Evolutionary conservation across 306 rosid genomes (phyloP).

Genomic region (Trifolium subterraneum): DNA sequence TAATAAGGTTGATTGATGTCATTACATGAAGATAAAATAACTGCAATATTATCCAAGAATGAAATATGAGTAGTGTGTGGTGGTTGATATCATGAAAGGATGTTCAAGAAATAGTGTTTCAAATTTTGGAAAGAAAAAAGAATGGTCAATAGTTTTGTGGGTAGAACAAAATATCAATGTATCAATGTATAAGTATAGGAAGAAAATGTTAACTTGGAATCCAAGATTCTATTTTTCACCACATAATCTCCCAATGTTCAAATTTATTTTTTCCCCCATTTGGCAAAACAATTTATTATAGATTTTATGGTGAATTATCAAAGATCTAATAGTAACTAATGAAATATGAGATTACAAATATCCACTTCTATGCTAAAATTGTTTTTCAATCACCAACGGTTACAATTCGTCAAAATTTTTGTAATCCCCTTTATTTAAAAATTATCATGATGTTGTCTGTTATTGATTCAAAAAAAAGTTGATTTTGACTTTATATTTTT

Average conservation of each 20-base stretch:
- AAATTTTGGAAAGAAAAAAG: slow-evolving; percentile 28
- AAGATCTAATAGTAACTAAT: neutral
- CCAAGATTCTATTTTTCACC: slow-evolving; percentile 46
- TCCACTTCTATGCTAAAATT: too few species aligned
- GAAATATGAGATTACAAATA: too few species aligned
- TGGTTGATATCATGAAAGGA: slow-evolving; percentile 18
- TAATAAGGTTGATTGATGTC: slow-evolving; percentile 51
- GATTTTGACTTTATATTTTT: too few species aligned
- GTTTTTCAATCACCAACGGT: too few species aligned
- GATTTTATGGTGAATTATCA: neutral
- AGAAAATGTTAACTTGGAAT: slow-evolving; percentile 32
- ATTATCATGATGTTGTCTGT: too few species aligned
- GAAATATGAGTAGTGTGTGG: slow-evolving; percentile 27
- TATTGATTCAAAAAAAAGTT: too few species aligned
- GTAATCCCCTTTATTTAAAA: too few species aligned
- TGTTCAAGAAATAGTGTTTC: neutral
- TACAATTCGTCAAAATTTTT: too few species aligned
- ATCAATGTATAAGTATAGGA: slow-evolving; percentile 17
- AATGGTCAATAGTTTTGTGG: slow-evolving; percentile 3
- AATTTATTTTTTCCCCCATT: slow-evolving; percentile 3
- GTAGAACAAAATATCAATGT: slow-evolving; percentile 21
- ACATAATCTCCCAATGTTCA: slow-evolving; percentile 4
- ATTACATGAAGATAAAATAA: slow-evolving; percentile 29
- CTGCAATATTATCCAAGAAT: slow-evolving; percentile 1
- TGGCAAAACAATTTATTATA: slow-evolving; percentile 35